These are phyloP conservation scores for Marasmius fiardii DNA, from an alignment of 1,284 basidiomycete species.

Conservation along the genomic window DNA sequence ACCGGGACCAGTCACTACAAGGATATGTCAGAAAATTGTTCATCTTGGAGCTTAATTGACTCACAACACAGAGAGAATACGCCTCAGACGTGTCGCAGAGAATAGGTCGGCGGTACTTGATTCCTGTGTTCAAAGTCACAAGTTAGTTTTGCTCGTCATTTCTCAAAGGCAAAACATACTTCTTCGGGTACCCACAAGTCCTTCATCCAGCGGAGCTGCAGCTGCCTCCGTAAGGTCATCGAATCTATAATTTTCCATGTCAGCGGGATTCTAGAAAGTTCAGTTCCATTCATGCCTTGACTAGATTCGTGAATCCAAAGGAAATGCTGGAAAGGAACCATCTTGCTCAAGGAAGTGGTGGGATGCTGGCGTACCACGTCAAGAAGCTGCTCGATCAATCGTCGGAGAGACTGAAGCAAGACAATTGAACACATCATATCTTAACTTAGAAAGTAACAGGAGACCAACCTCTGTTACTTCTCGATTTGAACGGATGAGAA, in stretches of 20 bases:
- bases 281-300: slow-evolving; percentile 27
- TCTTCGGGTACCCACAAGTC: slow-evolving; percentile 37
- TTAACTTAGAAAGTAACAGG: neutral
- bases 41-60: slow-evolving; percentile 1
- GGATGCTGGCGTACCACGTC: slow-evolving; percentile 30
- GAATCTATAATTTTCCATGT: slow-evolving; percentile 25
- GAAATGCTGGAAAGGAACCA: slow-evolving; percentile 53
- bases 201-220: slow-evolving; percentile 47
- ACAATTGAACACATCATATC: neutral
- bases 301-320: slow-evolving; percentile 44
- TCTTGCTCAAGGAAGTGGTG: slow-evolving; percentile 33
- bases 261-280: neutral
- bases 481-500: neutral
- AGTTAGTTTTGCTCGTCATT: neutral
- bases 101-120: slow-evolving; percentile 26
- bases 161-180: neutral
- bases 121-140: neutral
- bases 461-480: slow-evolving; percentile 1
- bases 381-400: slow-evolving; percentile 29
- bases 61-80: slow-evolving; percentile 32
- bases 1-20: slow-evolving; percentile 31
- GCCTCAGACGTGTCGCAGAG: slow-evolving; percentile 29
- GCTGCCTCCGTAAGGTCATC: slow-evolving; percentile 26
- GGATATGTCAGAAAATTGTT: neutral
- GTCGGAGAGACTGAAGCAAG: slow-evolving; percentile 7